Evolutionary conservation across 164 flowering plant species (phyloP).

Genomic region (Amborella trichopoda): DNA sequence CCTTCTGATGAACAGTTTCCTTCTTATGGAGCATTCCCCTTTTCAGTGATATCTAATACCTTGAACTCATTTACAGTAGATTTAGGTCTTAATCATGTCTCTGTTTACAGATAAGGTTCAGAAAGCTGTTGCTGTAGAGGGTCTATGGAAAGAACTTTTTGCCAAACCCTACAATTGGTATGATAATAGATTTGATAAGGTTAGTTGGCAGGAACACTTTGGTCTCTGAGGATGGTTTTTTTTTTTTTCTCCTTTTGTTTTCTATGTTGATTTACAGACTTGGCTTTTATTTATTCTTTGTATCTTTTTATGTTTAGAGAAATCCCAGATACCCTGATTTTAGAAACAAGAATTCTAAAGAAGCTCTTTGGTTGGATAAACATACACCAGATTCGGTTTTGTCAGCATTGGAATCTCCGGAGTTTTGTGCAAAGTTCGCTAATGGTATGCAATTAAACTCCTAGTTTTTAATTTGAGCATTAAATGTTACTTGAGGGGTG

Average conservation of each 20-base stretch:
- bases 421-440: conserved; percentile 1
- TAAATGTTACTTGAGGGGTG: too few relatives aligned
- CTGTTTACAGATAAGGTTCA: too few relatives aligned
- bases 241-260: not conserved
- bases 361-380: conserved; percentile 5
- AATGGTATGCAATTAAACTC: too few relatives aligned
- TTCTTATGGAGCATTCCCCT: too few relatives aligned
- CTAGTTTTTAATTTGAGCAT: too few relatives aligned
- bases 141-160: not conserved
- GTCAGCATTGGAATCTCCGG: not conserved
- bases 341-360: conserved; percentile 9
- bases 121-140: too few relatives aligned
- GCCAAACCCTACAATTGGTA: not conserved
- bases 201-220: not conserved
- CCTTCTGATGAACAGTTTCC: too few relatives aligned
- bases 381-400: conserved; percentile 11
- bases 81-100: too few relatives aligned
- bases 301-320: not conserved
- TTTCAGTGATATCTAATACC: too few relatives aligned
- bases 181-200: not conserved
- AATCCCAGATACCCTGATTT: conserved; percentile 7
- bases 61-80: too few relatives aligned
- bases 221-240: not conserved
- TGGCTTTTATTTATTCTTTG: not conserved
- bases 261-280: not conserved